Conservation (phyloP, 1,284 basidiomycete genomes). For the Papiliotrema laurentii region DNA sequence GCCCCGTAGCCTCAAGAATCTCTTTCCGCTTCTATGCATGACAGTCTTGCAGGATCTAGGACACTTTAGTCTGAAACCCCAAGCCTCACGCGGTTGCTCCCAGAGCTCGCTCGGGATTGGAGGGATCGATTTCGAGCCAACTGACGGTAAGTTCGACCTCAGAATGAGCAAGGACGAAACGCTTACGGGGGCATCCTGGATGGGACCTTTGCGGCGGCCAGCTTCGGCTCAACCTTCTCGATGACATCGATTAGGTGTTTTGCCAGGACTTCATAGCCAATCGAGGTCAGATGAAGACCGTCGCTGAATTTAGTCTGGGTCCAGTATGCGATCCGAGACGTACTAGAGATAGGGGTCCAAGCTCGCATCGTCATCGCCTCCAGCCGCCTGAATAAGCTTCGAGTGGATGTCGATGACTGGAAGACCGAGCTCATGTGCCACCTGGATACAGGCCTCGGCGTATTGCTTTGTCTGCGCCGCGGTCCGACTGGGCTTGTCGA, state of each 20-base stretch:
- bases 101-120: too few species aligned
- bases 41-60: too few species aligned
- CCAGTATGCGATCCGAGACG: slow-evolving; percentile 4
- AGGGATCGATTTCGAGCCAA: too few species aligned
- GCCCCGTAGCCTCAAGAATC: too few species aligned
- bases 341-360: slow-evolving; percentile 48
- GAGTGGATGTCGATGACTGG: slow-evolving; percentile 68
- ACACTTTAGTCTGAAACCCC: too few species aligned
- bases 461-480: slow-evolving; percentile 58
- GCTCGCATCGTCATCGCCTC: slow-evolving; percentile 51
- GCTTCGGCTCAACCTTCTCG: slow-evolving; percentile 18
- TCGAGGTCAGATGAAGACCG: slow-evolving; percentile 69
- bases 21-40: too few species aligned
- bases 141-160: too few species aligned
- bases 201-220: too few species aligned
- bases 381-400: slow-evolving; percentile 62
- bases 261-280: slow-evolving; percentile 69
- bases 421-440: slow-evolving; percentile 57
- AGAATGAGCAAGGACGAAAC: too few species aligned
- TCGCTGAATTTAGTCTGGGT: slow-evolving; percentile 48
- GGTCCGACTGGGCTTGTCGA: slow-evolving; percentile 48
- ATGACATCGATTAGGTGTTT: slow-evolving; percentile 61
- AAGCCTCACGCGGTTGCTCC: too few species aligned
- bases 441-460: slow-evolving; percentile 62
- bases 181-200: too few species aligned